Evolutionary conservation across 768 basidiomycete genomes (phyloP).

Genomic region (Suillus subaureus): DNA sequence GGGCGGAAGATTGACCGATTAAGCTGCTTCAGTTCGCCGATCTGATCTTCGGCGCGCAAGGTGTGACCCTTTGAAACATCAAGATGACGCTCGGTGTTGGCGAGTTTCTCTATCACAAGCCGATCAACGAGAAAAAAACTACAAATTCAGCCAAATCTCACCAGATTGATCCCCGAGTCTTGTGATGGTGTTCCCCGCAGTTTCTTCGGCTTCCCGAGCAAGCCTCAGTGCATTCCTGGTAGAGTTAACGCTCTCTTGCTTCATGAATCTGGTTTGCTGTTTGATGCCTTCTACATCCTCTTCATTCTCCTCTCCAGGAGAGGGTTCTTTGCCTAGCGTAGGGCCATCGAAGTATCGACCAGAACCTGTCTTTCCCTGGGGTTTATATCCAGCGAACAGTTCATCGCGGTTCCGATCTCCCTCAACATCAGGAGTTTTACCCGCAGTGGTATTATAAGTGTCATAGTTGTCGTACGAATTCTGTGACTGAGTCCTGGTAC

Average conservation of each 20-base stretch:
- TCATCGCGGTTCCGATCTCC: constrained; percentile 69
- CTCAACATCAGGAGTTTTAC: constrained; percentile 32
- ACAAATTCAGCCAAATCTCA: constrained; percentile 36
- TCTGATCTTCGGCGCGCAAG: constrained; percentile 87
- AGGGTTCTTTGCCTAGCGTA: constrained; percentile 42
- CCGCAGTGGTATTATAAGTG: constrained; percentile 11
- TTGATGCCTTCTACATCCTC: constrained; percentile 96
- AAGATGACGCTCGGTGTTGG: constrained; percentile 92
- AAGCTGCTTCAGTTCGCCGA: constrained; percentile 90
- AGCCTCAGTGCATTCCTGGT: constrained; percentile 91
- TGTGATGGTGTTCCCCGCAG: constrained; percentile 79
- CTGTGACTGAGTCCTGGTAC: constrained; percentile 28
- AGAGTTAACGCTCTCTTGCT: constrained; percentile 89
- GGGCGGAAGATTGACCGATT: constrained; percentile 95
- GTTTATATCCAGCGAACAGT: constrained; percentile 75
- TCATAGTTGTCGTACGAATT: constrained; percentile 28
- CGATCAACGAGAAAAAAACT: constrained; percentile 1
- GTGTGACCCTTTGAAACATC: constrained; percentile 91
- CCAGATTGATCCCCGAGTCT: constrained; percentile 94
- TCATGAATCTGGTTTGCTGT: constrained; percentile 82
- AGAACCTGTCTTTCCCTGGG: constrained; percentile 51
- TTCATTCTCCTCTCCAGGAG: constrained; percentile 73
- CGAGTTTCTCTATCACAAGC: constrained; percentile 67
- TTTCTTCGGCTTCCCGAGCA: constrained; percentile 96
- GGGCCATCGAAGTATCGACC: constrained; percentile 75